A percentile compares a stretch with the other conserved stretches of the same genome.
Evolutionary conservation across 495 filamentous ascomycete species (phyloP).

Genomic region (Friedmanniomyces endolithicus): DNA sequence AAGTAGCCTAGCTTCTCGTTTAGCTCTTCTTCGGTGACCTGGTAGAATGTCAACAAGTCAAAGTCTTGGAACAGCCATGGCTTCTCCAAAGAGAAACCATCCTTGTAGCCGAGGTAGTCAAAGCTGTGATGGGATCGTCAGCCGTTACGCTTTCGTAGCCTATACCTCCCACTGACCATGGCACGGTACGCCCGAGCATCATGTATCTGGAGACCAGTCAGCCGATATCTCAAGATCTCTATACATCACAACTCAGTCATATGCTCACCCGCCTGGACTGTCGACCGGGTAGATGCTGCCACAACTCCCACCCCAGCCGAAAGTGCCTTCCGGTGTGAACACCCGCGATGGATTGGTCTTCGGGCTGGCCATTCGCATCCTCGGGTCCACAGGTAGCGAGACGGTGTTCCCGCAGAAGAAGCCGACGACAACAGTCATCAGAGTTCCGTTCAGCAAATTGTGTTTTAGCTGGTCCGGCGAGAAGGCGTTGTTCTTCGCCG

Average conservation of each 20-base stretch:
- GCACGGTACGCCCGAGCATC: slow-evolving; percentile 43
- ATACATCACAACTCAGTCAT: too few relatives aligned
- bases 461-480: slow-evolving; percentile 35
- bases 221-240: too few relatives aligned
- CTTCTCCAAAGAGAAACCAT: slow-evolving; percentile 31
- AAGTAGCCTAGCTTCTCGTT: slow-evolving; percentile 13
- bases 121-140: slow-evolving; percentile 15
- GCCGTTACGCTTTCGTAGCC: too few relatives aligned
- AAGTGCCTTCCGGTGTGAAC: slow-evolving; percentile 41
- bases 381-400: slow-evolving; percentile 44
- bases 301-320: slow-evolving; percentile 40
- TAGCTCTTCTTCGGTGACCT: slow-evolving; percentile 38
- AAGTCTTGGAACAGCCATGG: slow-evolving; percentile 50
- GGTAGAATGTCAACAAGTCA: slow-evolving; percentile 44
- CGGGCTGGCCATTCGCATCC: slow-evolving; percentile 39
- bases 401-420: slow-evolving; percentile 46
- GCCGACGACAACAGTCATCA: slow-evolving; percentile 44
- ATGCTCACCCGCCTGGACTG: slow-evolving; percentile 45
- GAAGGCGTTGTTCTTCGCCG: slow-evolving; percentile 47
- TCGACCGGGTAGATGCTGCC: slow-evolving; percentile 47
- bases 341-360: slow-evolving; percentile 49
- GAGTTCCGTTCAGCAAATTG: slow-evolving; percentile 36
- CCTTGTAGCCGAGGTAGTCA: slow-evolving; percentile 42
- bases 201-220: too few relatives aligned
- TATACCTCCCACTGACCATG: slow-evolving; percentile 17